phyloP scores from a whole-genome alignment of 2,329 filamentous ascomycete genomes.

The Proliferodiscus dingleyae region DNA sequence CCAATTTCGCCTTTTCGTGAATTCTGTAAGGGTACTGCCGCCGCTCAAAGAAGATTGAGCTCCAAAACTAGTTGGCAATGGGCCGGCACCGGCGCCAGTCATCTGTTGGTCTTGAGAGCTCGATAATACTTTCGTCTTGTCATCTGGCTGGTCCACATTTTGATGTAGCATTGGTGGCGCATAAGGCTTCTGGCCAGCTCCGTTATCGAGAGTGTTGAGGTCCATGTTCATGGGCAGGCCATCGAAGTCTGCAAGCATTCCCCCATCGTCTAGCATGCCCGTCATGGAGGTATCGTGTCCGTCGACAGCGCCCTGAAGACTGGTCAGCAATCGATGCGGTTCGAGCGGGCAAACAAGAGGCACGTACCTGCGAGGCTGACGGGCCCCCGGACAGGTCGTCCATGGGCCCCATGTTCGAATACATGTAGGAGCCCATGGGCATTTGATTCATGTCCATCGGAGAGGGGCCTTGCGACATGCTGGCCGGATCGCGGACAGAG shows the following conservation, averaged over 20 bases:
- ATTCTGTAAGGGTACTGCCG: constrained; percentile 57
- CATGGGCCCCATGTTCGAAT: constrained; percentile 16
- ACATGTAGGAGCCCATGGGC: constrained; percentile 23
- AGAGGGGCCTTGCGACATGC: constrained; percentile 20
- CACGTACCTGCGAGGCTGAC: constrained; percentile 27
- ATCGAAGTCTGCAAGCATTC: constrained; percentile 35
- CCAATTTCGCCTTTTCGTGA: constrained; percentile 70
- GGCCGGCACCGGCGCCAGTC: constrained; percentile 28
- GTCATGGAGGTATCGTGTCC: constrained; percentile 29
- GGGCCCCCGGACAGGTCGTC: constrained; percentile 19
- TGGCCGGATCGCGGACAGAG: not conserved
- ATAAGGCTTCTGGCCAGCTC: constrained; percentile 24
- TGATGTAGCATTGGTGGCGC: constrained; percentile 19
- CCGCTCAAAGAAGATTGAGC: constrained; percentile 21
- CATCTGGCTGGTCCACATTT: constrained; percentile 15
- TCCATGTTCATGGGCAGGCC: constrained; percentile 43
- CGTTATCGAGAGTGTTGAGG: constrained; percentile 26
- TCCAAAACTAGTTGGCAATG: constrained; percentile 29
- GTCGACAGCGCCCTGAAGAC: constrained; percentile 11
- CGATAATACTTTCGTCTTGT: constrained; percentile 2
- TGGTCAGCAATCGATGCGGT: not conserved
- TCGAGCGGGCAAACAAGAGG: not conserved
- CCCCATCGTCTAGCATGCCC: constrained; percentile 40
- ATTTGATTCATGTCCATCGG: constrained; percentile 20
- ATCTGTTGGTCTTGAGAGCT: constrained; percentile 20